Evolutionary conservation across 2,329 filamentous ascomycete genomes (phyloP).

Genomic region (Aspergillus ochraceus): DNA sequence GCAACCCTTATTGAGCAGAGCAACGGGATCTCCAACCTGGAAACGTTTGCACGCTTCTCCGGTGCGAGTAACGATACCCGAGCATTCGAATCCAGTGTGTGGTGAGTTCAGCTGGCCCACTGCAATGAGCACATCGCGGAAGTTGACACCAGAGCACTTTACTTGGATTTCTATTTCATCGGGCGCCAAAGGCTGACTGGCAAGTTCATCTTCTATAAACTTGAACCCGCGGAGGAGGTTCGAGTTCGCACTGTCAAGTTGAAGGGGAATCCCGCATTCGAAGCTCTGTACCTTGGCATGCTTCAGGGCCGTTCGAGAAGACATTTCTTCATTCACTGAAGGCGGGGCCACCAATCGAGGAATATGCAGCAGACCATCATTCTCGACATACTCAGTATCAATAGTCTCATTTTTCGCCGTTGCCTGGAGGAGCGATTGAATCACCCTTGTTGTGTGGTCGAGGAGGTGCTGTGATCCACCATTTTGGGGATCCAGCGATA

Average conservation of each 20-base stretch:
- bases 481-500: too few species aligned
- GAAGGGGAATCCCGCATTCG: neutral
- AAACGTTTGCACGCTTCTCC: neutral
- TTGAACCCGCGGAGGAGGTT: neutral
- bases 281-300: neutral
- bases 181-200: neutral
- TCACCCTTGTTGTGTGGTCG: too few species aligned
- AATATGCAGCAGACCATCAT: neutral
- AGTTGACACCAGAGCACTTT: neutral
- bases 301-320: neutral
- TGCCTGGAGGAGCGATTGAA: neutral
- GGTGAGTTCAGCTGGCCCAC: neutral
- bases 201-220: neutral
- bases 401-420: neutral
- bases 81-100: neutral
- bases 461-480: too few species aligned
- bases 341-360: neutral
- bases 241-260: neutral
- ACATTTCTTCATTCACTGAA: neutral
- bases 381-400: neutral
- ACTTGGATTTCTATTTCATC: neutral
- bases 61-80: neutral
- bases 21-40: neutral
- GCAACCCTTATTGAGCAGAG: too few species aligned
- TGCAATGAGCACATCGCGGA: neutral